These are phyloP conservation scores for Candida namnaoensis DNA, from an alignment of 805 yeast species.

Conservation along the genomic window DNA sequence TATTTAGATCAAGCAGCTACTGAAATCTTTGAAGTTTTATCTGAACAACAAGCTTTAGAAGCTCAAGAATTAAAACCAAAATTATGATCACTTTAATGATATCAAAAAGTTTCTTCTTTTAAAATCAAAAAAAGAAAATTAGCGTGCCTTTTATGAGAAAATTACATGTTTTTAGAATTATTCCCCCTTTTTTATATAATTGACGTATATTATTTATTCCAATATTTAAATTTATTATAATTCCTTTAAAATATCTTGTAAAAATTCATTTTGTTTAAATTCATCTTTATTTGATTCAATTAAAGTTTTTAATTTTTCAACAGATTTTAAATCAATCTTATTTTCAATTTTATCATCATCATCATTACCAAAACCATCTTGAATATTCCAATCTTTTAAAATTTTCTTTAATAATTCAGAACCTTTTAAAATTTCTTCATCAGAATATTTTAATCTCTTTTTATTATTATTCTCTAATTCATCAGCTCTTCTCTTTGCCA, in stretches of 20 bases:
- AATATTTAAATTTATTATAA: too few species aligned
- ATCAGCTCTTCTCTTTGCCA: constrained; percentile 92
- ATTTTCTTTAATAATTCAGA: constrained; percentile 35
- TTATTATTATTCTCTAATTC: constrained; percentile 66
- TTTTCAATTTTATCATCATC: constrained; percentile 20
- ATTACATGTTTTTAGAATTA: too few species aligned
- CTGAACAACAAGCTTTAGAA: constrained; percentile 4
- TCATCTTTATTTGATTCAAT: background rate
- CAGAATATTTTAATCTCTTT: constrained; percentile 40
- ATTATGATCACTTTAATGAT: constrained; percentile 1
- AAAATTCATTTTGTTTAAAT: background rate
- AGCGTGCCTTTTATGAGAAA: too few species aligned
- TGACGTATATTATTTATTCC: too few species aligned
- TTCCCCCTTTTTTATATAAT: too few species aligned
- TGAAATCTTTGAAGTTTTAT: constrained; percentile 64
- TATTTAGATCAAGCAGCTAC: constrained; percentile 73
- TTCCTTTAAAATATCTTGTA: background rate
- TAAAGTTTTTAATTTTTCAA: background rate
- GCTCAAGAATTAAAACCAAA: constrained; percentile 5
- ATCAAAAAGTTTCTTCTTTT: too few species aligned
- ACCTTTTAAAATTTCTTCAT: constrained; percentile 46
- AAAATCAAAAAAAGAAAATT: too few species aligned
- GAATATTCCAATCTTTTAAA: constrained; percentile 27
- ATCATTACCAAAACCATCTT: constrained; percentile 17
- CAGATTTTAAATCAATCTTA: background rate